Evolutionary conservation across 768 basidiomycete genomes (phyloP).

Genomic region (Mycena rosella): DNA sequence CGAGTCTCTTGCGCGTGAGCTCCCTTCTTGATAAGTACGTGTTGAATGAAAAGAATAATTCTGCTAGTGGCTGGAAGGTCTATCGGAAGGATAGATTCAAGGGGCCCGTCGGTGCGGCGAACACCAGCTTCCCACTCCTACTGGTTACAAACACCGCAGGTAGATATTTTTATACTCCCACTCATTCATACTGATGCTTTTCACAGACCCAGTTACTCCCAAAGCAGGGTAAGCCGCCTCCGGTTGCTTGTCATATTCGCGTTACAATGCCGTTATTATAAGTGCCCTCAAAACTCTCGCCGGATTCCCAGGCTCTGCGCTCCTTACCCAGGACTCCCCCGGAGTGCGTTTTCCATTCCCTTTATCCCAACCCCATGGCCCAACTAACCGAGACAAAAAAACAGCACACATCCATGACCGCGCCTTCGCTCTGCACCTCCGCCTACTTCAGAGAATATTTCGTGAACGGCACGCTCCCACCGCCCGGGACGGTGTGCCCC

Average conservation of each 20-base stretch:
- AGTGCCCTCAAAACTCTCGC: conserved; percentile 29
- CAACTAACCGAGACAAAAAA: too few relatives aligned
- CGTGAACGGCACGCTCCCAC: conserved; percentile 39
- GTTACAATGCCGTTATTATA: background rate
- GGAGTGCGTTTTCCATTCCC: conserved; percentile 17
- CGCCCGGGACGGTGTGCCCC: conserved; percentile 41
- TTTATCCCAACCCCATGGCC: background rate
- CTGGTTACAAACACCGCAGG: conserved; percentile 44
- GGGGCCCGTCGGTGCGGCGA: conserved; percentile 28
- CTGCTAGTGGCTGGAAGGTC: conserved; percentile 30
- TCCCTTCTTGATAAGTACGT: background rate
- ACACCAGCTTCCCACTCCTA: conserved; percentile 43
- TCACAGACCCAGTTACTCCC: conserved; percentile 24
- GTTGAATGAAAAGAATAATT: background rate
- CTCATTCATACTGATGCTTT: background rate
- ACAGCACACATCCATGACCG: conserved; percentile 36
- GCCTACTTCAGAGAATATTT: conserved; percentile 39
- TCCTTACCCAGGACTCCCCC: conserved; percentile 27
- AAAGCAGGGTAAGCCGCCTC: conserved; percentile 17
- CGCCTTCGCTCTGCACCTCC: conserved; percentile 40
- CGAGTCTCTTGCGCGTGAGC: conserved; percentile 26
- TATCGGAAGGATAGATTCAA: conserved; percentile 26
- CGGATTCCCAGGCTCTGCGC: conserved; percentile 27
- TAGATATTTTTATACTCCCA: conserved; percentile 1
- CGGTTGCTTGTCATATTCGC: background rate